These are phyloP conservation scores for Colletotrichum higginsianum DNA, from an alignment of 2,329 filamentous ascomycete genomes.

Conservation along the genomic window DNA sequence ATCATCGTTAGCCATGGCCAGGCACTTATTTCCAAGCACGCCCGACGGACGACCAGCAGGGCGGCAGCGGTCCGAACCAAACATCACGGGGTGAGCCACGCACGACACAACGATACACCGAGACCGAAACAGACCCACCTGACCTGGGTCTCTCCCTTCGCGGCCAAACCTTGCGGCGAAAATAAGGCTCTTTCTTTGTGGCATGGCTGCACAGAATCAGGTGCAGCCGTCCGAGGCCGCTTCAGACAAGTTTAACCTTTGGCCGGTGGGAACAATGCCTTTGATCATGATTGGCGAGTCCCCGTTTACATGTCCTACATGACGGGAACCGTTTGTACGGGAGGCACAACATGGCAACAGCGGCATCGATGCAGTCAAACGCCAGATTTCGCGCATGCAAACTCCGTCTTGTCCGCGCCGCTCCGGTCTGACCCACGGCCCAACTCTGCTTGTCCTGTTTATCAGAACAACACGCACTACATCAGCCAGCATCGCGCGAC, in stretches of 20 bases:
- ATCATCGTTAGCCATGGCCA: constrained; percentile 7
- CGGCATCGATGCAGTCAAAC: constrained; percentile 47
- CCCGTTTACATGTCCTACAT: constrained; percentile 43
- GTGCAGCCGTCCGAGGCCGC: constrained; percentile 39
- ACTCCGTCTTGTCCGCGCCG: constrained; percentile 26
- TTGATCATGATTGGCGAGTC: constrained; percentile 40
- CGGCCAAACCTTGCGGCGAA: constrained; percentile 15
- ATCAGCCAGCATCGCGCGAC: constrained; percentile 24
- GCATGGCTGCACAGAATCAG: constrained; percentile 34
- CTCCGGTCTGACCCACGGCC: constrained; percentile 24
- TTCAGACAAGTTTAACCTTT: constrained; percentile 40
- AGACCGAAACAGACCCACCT: constrained; percentile 19
- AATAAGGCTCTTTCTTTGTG: constrained; percentile 35
- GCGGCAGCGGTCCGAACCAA: constrained; percentile 10
- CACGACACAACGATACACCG: not conserved
- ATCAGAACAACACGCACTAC: constrained; percentile 11
- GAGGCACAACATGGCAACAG: constrained; percentile 44
- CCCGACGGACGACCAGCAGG: not conserved
- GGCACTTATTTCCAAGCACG: constrained; percentile 7
- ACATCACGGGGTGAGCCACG: constrained; percentile 13
- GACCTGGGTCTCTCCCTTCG: constrained; percentile 7
- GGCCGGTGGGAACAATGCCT: constrained; percentile 40
- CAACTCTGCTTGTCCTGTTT: constrained; percentile 9
- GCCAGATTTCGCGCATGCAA: constrained; percentile 47
- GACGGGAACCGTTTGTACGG: constrained; percentile 42